Evolutionary conservation across 2,329 filamentous ascomycete genomes (phyloP).

Genomic region (Trichoderma sp.): DNA sequence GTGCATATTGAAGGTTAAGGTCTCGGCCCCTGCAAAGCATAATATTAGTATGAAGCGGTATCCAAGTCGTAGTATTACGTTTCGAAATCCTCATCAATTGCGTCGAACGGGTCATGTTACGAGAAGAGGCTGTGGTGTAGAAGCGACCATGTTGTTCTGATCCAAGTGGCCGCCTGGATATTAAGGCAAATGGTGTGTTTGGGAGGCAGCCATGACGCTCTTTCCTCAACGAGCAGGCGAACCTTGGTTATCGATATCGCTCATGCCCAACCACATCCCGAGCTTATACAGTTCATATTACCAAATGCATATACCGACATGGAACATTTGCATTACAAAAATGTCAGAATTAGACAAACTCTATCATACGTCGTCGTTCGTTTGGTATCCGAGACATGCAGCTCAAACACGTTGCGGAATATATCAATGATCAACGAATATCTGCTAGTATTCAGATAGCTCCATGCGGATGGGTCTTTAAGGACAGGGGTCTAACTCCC

Average conservation of each 20-base stretch:
- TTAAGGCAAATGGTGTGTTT: background rate
- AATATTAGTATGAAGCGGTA: background rate
- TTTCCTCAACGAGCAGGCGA: background rate
- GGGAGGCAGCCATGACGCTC: background rate
- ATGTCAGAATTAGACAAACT: background rate
- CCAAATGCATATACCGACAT: background rate
- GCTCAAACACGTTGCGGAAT: background rate
- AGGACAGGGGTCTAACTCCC: background rate
- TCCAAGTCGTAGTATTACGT: background rate
- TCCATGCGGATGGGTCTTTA: background rate
- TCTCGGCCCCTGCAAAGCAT: background rate
- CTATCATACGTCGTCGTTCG: background rate
- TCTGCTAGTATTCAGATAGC: background rate
- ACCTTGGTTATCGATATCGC: background rate
- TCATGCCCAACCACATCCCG: background rate
- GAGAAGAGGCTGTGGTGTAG: background rate
- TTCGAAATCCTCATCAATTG: background rate
- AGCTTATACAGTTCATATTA: background rate
- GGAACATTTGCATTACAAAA: background rate
- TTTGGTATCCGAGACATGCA: constrained; percentile 1
- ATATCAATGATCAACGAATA: background rate
- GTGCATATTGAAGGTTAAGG: background rate
- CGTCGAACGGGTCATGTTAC: background rate
- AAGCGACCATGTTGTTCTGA: background rate
- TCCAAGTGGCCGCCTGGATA: background rate